phyloP scores from a whole-genome alignment of 2,329 filamentous ascomycete genomes.

The Aspergillus calidoustus region DNA sequence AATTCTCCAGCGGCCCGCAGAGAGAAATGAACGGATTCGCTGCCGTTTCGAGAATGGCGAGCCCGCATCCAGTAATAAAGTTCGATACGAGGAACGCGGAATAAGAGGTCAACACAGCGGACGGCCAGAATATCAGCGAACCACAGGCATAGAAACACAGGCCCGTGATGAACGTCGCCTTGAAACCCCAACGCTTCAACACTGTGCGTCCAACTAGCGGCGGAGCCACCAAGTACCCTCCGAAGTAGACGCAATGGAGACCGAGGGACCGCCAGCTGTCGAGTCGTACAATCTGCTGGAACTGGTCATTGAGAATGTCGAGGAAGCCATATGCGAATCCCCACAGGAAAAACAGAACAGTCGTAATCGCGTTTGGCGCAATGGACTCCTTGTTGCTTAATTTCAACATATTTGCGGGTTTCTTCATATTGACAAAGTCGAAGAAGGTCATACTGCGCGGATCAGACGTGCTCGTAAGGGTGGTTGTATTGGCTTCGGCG shows the following conservation, averaged over 20 bases:
- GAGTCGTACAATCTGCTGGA: conserved; percentile 55
- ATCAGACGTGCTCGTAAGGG: conserved; percentile 39
- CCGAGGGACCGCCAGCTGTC: conserved; percentile 46
- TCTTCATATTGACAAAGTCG: conserved; percentile 65
- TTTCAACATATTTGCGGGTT: conserved; percentile 62
- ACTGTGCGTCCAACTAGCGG: conserved; percentile 59
- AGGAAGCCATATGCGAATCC: conserved; percentile 88
- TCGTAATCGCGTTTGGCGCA: conserved; percentile 67
- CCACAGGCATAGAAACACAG: conserved; percentile 67
- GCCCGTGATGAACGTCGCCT: conserved; percentile 64
- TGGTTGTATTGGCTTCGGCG: conserved; percentile 44
- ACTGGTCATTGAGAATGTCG: conserved; percentile 74
- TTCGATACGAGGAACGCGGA: conserved; percentile 65
- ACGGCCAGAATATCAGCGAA: conserved; percentile 67
- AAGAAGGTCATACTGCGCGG: conserved; percentile 57
- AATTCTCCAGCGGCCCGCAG: conserved; percentile 64
- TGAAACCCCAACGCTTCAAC: conserved; percentile 65
- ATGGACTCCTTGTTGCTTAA: conserved; percentile 62
- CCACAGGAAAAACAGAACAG: conserved; percentile 85
- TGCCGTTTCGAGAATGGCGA: conserved; percentile 64
- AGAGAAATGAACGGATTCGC: conserved; percentile 67
- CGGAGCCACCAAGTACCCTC: conserved; percentile 62
- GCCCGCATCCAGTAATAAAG: conserved; percentile 64
- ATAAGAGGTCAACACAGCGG: conserved; percentile 65
- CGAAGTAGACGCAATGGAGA: conserved; percentile 64